Percentiles rank a stretch among this genome's conserved stretches.
These are phyloP conservation scores for Picea sitchensis DNA, from an alignment of 75 land plant genomes.

Conservation along the genomic window DNA sequence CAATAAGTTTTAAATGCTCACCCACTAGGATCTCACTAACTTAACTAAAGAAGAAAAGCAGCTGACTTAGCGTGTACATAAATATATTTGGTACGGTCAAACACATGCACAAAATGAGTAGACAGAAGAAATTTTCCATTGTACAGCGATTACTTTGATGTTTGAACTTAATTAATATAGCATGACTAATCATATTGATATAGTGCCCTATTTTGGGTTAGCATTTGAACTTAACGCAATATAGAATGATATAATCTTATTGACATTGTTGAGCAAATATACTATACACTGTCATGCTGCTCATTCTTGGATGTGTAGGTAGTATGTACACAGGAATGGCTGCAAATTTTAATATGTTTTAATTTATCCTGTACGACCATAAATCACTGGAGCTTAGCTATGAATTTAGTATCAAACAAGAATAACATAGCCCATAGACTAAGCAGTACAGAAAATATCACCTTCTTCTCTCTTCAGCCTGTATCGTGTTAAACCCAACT, in stretches of 20 bases:
- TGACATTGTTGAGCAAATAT: too few species aligned
- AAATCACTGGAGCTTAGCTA: neutral
- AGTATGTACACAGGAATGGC: neutral
- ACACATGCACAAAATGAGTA: neutral
- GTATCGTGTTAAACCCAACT: slow-evolving; percentile 35
- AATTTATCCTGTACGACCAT: neutral
- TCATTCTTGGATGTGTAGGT: neutral
- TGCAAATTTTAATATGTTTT: neutral
- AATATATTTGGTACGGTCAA: neutral
- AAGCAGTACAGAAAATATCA: neutral
- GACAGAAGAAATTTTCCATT: neutral
- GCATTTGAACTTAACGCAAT: too few species aligned
- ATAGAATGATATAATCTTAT: too few species aligned
- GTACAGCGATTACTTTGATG: neutral
- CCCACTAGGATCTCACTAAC: neutral
- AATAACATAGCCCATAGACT: too few species aligned
- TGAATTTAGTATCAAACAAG: too few species aligned
- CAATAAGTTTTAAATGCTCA: neutral
- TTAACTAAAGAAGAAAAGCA: neutral
- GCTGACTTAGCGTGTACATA: neutral
- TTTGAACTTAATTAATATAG: neutral
- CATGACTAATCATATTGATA: neutral
- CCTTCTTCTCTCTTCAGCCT: slow-evolving; percentile 43
- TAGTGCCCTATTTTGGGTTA: too few species aligned
- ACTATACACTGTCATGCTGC: neutral